A percentile compares a stretch with the other conserved stretches of the same genome.
These are phyloP conservation scores for Tricladium varicosporioides DNA, from an alignment of 2,329 filamentous ascomycete species.

Conservation along the genomic window DNA sequence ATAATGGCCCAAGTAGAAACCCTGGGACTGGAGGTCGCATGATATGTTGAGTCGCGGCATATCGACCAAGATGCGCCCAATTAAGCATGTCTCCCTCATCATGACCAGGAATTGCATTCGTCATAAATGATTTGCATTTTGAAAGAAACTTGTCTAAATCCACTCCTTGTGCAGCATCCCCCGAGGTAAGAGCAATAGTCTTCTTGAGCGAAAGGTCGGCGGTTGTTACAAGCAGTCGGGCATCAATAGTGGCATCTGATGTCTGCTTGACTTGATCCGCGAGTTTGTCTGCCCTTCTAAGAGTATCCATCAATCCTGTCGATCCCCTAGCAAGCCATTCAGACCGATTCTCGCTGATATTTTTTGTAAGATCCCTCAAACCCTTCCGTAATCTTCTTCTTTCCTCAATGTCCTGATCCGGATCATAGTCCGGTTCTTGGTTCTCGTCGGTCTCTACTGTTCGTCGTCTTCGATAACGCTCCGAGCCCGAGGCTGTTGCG, in stretches of 20 bases:
- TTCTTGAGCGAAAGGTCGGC: constrained; percentile 80
- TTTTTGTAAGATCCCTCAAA: constrained; percentile 65
- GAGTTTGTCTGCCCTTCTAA: constrained; percentile 64
- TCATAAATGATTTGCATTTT: constrained; percentile 88
- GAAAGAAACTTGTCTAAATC: constrained; percentile 91
- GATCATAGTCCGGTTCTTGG: constrained; percentile 61
- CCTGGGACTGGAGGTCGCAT: constrained; percentile 73
- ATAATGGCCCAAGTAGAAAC: constrained; percentile 85
- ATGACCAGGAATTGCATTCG: constrained; percentile 25
- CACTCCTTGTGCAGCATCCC: constrained; percentile 70
- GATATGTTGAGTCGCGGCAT: constrained; percentile 72
- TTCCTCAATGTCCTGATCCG: constrained; percentile 75
- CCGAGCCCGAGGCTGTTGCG: constrained; percentile 19
- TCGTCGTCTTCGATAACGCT: constrained; percentile 25
- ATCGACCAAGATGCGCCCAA: constrained; percentile 80
- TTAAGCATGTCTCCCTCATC: constrained; percentile 76
- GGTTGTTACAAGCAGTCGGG: constrained; percentile 76
- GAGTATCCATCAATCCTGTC: constrained; percentile 60
- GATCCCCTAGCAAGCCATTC: constrained; percentile 68
- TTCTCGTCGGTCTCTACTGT: constrained; percentile 33
- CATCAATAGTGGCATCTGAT: constrained; percentile 85
- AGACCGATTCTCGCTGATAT: constrained; percentile 62
- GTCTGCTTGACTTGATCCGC: constrained; percentile 78
- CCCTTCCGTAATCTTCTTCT: constrained; percentile 68
- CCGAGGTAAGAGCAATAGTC: constrained; percentile 70